Evolutionary conservation across 2,329 filamentous ascomycete genomes (phyloP).

Genomic region (Dactylellina haptotyla): DNA sequence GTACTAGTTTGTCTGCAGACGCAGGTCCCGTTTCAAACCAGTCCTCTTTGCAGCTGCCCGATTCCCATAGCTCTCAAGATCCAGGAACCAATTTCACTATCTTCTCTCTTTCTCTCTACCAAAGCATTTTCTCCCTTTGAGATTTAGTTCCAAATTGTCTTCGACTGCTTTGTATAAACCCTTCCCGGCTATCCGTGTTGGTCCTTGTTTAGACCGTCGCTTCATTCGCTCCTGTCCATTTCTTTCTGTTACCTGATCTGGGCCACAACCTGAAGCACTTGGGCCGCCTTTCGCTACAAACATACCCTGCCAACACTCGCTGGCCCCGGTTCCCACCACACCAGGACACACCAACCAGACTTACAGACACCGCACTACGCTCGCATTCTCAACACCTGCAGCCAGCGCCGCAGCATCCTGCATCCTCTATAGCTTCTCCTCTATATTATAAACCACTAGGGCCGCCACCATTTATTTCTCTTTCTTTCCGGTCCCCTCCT

Average conservation of each 20-base stretch:
- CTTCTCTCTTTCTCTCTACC: conserved; percentile 1
- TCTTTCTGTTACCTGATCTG: background rate
- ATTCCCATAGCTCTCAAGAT: conserved; percentile 6
- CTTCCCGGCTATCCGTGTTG: background rate
- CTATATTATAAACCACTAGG: conserved; percentile 1
- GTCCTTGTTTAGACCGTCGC: background rate
- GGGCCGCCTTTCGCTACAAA: background rate
- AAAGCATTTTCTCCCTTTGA: background rate
- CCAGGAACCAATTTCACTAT: background rate
- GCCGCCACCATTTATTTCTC: background rate
- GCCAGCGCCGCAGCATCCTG: background rate
- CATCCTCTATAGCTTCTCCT: background rate
- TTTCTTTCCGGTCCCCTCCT: conserved; percentile 11
- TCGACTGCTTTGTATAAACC: conserved; percentile 7
- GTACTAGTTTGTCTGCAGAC: conserved; percentile 11
- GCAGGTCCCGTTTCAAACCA: conserved; percentile 12
- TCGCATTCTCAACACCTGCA: background rate
- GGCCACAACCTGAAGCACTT: background rate
- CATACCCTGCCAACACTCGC: conserved; percentile 14
- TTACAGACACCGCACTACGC: background rate
- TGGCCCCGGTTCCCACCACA: conserved; percentile 1
- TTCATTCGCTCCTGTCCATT: conserved; percentile 1
- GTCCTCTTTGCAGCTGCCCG: conserved; percentile 11
- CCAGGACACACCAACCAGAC: background rate
- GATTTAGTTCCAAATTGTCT: background rate